phyloP scores from a whole-genome alignment of 306 rosid genomes.

The Lupinus albus region DNA sequence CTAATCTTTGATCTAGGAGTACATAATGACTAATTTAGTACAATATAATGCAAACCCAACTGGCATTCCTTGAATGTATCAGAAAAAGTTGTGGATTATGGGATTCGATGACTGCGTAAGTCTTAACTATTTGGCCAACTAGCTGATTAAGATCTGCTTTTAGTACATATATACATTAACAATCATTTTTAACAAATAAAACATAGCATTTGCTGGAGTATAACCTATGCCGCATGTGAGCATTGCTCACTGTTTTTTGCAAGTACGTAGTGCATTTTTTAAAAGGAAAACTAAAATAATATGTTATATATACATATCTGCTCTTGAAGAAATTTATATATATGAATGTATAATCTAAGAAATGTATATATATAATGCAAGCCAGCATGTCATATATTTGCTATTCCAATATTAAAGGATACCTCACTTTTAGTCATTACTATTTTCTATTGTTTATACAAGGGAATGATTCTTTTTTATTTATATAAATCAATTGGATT shows the following conservation, averaged over 20 bases:
- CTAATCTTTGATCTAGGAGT: conserved; percentile 37
- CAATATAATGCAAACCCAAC: conserved; percentile 52
- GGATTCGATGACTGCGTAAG: conserved; percentile 49
- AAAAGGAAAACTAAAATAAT: no score
- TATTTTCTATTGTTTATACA: no score
- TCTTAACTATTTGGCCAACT: conserved; percentile 43
- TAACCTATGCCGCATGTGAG: background rate
- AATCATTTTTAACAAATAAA: background rate
- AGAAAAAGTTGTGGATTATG: conserved; percentile 42
- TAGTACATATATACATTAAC: background rate
- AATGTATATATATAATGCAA: conserved; percentile 24
- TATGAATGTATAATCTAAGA: no score
- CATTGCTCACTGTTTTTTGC: no score
- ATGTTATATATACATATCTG: no score
- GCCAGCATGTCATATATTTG: background rate
- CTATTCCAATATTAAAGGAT: background rate
- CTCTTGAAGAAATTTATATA: no score
- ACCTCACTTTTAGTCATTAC: no score
- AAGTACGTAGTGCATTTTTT: no score
- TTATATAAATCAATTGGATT: no score
- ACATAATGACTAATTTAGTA: conserved; percentile 28
- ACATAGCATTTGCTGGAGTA: background rate
- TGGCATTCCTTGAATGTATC: conserved; percentile 70
- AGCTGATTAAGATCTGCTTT: conserved; percentile 28
- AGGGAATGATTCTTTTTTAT: no score